Percentiles rank a stretch among this genome's conserved stretches.
Conservation (phyloP, 164 flowering plant genomes). For the Piper betle region DNA sequence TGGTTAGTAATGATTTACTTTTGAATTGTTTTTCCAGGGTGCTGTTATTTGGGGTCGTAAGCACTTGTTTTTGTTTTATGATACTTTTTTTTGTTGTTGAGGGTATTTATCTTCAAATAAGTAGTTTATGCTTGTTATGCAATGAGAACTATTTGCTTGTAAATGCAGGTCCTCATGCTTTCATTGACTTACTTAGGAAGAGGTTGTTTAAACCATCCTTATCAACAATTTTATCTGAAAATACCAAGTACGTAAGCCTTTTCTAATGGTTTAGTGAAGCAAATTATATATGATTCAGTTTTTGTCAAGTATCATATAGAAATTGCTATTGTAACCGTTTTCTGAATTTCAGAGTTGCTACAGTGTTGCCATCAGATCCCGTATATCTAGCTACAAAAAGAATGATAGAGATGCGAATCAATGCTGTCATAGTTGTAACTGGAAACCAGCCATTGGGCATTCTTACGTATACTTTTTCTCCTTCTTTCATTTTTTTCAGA, state of each 20-base stretch:
- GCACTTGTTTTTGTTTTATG: too few relatives aligned
- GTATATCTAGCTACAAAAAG: conserved; percentile 73
- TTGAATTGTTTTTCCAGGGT: not conserved
- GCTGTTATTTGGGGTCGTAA: not conserved
- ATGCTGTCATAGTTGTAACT: conserved; percentile 50
- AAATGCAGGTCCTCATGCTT: conserved; percentile 72
- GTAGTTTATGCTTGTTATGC: not conserved
- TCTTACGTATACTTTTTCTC: conserved; percentile 51
- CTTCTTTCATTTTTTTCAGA: conserved; percentile 3
- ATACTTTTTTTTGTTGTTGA: too few relatives aligned
- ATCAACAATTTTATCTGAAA: conserved; percentile 70
- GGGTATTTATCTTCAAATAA: too few relatives aligned
- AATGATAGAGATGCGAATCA: conserved; percentile 74
- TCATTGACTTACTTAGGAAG: conserved; percentile 82
- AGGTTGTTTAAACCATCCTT: conserved; percentile 95
- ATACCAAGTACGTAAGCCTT: conserved; percentile 37
- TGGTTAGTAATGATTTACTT: conserved; percentile 30
- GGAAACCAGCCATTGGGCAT: conserved; percentile 90
- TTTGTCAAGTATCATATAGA: not conserved
- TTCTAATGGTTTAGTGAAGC: not conserved
- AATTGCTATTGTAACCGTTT: not conserved
- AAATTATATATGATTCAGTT: too few relatives aligned
- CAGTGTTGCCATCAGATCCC: conserved; percentile 80
- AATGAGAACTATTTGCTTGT: not conserved
- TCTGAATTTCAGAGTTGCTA: conserved; percentile 53